Base-by-base conservation (phyloP, 2,329 filamentous ascomycete genomes). In the Zymoseptoria tritici region DNA sequence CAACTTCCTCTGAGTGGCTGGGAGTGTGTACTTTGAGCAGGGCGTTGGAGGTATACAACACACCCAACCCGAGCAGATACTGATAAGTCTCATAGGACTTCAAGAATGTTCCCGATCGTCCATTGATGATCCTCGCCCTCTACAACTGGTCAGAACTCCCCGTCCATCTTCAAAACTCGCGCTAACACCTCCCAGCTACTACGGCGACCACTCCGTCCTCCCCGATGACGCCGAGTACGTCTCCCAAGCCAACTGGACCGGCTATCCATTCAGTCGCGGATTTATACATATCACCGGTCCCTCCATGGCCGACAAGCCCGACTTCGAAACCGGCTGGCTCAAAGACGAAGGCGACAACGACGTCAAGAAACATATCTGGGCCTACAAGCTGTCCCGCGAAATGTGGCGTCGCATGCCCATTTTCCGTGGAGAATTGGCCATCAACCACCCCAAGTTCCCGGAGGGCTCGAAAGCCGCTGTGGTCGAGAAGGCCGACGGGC, bases 381-480 rank as follows among this genome's bases (percentile, higher is more conserved):
- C 76, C 0, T 88, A 88, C 75, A 88, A 88, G 72, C 82, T 81
- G 66, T 77, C 79, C n/a, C 82, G 86, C 2, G 84, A 86, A 70
- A 79, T 87, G 57, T 74, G 78, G 21, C 80, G 85, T 2, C 80
- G 83, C 13, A 81, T 83, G 67, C 71, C 77, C 2, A 75, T 78
- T 59, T 85, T 80, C 71, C 72, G 71, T 9, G 77, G 77, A 26
- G 74, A 77, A 61, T 58, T 78, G n/a, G 69, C 67, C 1, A 65
- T 62, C 16, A 67, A 66, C 5, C 76, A 78, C 57, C 77, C 76
- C 8, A 57, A 60, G 3, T 78, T 77, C 60, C 66, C 75, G 13
- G 65, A 67, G 5, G 72, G 68, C n/a, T 74, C 72, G 55, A 84
- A 84, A 76, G 83, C 67, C 49, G 71, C 74, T 4, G 62, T 65